Evolutionary conservation across 768 basidiomycete genomes (phyloP).

Genomic region (Tylopilus cervinicoccineus): DNA sequence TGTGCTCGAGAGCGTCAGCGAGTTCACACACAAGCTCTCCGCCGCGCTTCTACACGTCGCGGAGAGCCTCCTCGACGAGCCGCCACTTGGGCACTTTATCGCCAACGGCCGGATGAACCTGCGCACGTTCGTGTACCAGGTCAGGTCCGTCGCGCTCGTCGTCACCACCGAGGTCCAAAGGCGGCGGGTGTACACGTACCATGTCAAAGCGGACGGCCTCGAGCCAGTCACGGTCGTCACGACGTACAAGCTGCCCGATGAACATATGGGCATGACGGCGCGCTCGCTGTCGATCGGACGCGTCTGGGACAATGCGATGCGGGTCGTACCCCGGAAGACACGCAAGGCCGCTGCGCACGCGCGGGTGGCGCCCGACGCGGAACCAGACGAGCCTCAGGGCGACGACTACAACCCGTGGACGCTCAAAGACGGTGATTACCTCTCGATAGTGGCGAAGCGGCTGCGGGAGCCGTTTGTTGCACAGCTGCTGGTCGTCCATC

Average conservation of each 20-base stretch:
- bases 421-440: conserved; percentile 10
- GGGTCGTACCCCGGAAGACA: background rate
- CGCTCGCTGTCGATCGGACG: conserved; percentile 17
- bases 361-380: background rate
- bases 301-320: conserved; percentile 23
- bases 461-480: conserved; percentile 22
- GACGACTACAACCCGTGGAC: conserved; percentile 15
- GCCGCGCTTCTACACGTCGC: conserved; percentile 13
- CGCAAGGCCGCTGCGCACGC: background rate
- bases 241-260: conserved; percentile 8
- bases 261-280: background rate
- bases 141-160: conserved; percentile 10
- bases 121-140: conserved; percentile 22
- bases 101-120: conserved; percentile 30
- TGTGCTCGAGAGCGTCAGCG: conserved; percentile 12
- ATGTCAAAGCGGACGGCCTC: conserved; percentile 18
- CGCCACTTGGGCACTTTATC: conserved; percentile 28
- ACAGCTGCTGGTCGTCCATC: conserved; percentile 20
- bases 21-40: conserved; percentile 15
- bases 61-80: conserved; percentile 19
- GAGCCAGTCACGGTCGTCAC: conserved; percentile 15
- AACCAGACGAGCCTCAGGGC: background rate
- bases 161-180: conserved; percentile 8
- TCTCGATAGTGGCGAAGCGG: conserved; percentile 7
- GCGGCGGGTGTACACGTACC: conserved; percentile 14